Evolutionary conservation across 1,139 yeast species (phyloP).

Genomic region (Hemisphaericaspora subhashii): DNA sequence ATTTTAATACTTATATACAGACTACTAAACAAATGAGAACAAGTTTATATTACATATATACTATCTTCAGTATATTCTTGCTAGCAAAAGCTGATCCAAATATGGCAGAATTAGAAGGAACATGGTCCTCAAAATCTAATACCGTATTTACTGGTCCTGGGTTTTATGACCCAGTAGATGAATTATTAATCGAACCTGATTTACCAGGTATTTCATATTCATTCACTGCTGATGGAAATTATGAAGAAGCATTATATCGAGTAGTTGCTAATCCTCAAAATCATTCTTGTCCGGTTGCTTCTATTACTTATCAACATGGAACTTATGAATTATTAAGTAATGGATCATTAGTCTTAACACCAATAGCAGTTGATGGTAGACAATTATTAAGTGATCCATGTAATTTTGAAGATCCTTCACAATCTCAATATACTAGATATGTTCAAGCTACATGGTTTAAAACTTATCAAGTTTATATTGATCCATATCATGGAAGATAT

Average conservation of each 20-base stretch:
- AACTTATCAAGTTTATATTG: constrained; percentile 60
- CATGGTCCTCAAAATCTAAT: constrained; percentile 93
- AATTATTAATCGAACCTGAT: constrained; percentile 89
- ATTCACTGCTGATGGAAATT: constrained; percentile 87
- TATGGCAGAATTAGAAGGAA: constrained; percentile 63
- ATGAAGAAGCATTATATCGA: constrained; percentile 86
- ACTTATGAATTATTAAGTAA: constrained; percentile 60
- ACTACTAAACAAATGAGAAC: background rate
- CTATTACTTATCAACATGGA: constrained; percentile 87
- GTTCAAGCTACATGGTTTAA: constrained; percentile 63
- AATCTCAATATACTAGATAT: constrained; percentile 69
- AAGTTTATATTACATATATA: background rate
- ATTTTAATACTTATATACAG: background rate
- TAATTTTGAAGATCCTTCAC: constrained; percentile 34
- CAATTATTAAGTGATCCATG: constrained; percentile 90
- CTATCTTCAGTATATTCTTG: background rate
- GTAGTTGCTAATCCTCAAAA: constrained; percentile 68
- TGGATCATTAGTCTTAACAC: constrained; percentile 69
- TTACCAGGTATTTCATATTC: constrained; percentile 93
- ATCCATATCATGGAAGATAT: constrained; percentile 80
- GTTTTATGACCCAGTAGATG: constrained; percentile 94
- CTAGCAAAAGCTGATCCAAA: constrained; percentile 22
- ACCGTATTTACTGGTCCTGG: constrained; percentile 97
- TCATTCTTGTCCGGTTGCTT: constrained; percentile 83
- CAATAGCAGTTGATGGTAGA: constrained; percentile 88